These are phyloP conservation scores for Fusarium armeniacum DNA, from an alignment of 2,329 filamentous ascomycete species.

Conservation along the genomic window DNA sequence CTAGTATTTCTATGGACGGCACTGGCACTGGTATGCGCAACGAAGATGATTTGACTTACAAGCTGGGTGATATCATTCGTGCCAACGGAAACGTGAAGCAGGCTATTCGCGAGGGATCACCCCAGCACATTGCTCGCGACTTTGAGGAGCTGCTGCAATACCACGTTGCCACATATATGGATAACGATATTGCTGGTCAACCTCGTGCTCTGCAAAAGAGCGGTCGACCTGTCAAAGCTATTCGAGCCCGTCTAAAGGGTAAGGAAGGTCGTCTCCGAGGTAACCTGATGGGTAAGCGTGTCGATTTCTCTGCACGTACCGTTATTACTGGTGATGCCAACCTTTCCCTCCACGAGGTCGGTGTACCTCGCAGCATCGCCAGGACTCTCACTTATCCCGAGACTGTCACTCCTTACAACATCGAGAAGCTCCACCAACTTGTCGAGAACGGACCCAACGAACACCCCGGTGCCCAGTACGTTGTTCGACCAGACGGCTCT, in stretches of 20 bases:
- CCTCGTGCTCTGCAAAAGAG: constrained; percentile 97
- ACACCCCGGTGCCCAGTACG: constrained; percentile 96
- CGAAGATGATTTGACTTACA: constrained; percentile 99
- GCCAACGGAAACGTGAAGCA: constrained; percentile 95
- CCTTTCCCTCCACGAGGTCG: constrained; percentile 94
- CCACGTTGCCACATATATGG: constrained; percentile 99
- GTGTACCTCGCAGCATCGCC: constrained; percentile 94
- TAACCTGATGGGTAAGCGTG: constrained; percentile 99
- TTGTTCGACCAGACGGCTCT: constrained; percentile 92
- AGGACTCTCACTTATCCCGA: constrained; percentile 95
- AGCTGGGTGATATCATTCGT: constrained; percentile 97
- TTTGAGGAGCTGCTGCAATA: constrained; percentile 95
- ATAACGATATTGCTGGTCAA: constrained; percentile 97
- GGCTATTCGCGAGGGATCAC: constrained; percentile 90
- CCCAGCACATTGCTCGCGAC: constrained; percentile 89
- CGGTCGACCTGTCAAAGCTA: constrained; percentile 95
- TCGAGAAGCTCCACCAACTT: constrained; percentile 87
- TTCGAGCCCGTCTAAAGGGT: constrained; percentile 96
- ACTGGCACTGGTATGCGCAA: constrained; percentile 92
- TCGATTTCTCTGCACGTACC: constrained; percentile 99
- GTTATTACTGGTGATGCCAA: constrained; percentile 99
- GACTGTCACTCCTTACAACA: constrained; percentile 98
- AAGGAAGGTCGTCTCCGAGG: constrained; percentile 98
- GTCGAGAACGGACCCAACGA: constrained; percentile 95
- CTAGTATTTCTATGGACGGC: constrained; percentile 97